A percentile compares a stretch with the other conserved stretches of the same genome.
Evolutionary conservation across 768 basidiomycete species (phyloP).

Genomic region (Lactarius trivialis): DNA sequence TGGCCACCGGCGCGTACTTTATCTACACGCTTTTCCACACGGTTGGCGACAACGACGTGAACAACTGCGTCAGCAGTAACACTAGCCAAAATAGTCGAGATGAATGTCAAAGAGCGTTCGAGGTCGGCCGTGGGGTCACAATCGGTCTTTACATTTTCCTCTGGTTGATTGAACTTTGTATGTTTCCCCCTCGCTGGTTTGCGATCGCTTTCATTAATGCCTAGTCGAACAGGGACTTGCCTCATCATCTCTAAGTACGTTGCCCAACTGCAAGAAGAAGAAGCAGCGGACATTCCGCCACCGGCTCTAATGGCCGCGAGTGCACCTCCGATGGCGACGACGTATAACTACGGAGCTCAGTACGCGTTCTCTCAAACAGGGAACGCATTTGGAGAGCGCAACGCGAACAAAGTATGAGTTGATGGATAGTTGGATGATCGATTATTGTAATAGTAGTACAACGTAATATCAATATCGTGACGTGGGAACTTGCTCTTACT

Average conservation of each 20-base stretch:
- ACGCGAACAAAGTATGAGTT: constrained; percentile 2
- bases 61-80: constrained; percentile 34
- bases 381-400: constrained; percentile 2
- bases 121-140: constrained; percentile 37
- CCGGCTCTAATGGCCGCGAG: constrained; percentile 9
- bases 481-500: constrained; percentile 4
- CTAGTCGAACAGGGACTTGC: constrained; percentile 38
- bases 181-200: constrained; percentile 26
- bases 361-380: constrained; percentile 6
- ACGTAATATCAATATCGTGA: neutral
- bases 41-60: constrained; percentile 33
- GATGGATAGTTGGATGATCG: neutral
- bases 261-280: constrained; percentile 48
- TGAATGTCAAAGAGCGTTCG: constrained; percentile 39
- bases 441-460: neutral
- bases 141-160: constrained; percentile 42
- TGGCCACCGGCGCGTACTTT: constrained; percentile 43
- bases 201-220: neutral
- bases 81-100: constrained; percentile 30
- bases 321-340: constrained; percentile 14
- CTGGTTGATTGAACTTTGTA: constrained; percentile 53
- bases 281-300: constrained; percentile 22
- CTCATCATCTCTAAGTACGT: constrained; percentile 48
- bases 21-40: constrained; percentile 41
- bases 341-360: constrained; percentile 12